Base-by-base conservation (phyloP, 352 stramenopile species). In the Phytophthora sojae region DNA sequence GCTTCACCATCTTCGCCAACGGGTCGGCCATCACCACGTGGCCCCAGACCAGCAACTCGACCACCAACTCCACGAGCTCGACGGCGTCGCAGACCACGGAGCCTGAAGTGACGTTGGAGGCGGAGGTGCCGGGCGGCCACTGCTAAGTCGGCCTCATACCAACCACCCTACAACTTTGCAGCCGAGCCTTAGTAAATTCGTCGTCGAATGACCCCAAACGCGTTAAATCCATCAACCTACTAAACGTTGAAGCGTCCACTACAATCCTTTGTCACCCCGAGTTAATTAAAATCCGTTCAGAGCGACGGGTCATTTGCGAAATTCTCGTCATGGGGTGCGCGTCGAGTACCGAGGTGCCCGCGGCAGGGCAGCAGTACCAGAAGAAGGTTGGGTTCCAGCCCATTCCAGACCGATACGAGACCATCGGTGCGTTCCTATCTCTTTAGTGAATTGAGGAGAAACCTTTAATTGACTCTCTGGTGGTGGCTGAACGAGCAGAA, bases 341-440 rank as follows among this genome's bases (percentile, higher is more conserved):
- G 32, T 76, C 47, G 26, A 81, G 69, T 56, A 58, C 39, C 2
- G 73, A 73, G 37, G 35, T 4, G 15, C 5, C 15, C 35, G 44
- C 26, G 7, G 25, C 25, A 17, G 23, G 25, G 42, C 44, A 26
- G 26, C 15, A 57, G n/a, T 14, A 32, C 44, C 62, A 58, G 53
- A 71, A 51, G 51, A 65, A 60, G 29, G 25, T 17, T 5, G 57
- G 64, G 2, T 90, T 90, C 61, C 69, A 73, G 2, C 65, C 72
- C 25, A 87, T 90, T 67, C 78, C 71, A 12, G 83, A 89, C 66
- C 77, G 79, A 59, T 91, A 89, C 66, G 80, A 90, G 61, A 89
- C 83, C 11, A 81, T 85, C 39, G 76, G 83, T 89, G 64, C 21
- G 64, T 42, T 44, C 37, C 37, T 7, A 44, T 3, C 35, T 42